phyloP scores from a whole-genome alignment of 495 filamentous ascomycete species.

The Xylaria acuta region DNA sequence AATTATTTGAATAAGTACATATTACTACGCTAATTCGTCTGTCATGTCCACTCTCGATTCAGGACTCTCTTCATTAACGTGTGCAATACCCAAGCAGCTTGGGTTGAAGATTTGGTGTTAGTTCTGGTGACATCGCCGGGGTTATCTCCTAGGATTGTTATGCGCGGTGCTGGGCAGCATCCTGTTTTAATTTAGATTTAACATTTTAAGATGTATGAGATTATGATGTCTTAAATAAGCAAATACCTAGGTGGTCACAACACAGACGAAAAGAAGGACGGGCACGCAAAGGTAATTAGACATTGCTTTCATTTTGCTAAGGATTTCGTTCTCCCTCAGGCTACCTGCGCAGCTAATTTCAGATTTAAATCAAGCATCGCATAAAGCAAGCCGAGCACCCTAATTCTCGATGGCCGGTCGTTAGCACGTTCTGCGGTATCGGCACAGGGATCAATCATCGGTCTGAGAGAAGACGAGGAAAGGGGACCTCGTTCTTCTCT shows the following conservation, averaged over 20 bases:
- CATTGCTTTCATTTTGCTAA: conserved; percentile 11
- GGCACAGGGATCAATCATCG: background rate
- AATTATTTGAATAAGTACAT: background rate
- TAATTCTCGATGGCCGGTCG: background rate
- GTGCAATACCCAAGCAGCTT: too few species aligned
- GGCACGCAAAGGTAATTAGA: conserved; percentile 14
- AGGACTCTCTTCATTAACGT: background rate
- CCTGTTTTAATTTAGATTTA: background rate
- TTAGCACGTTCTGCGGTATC: background rate
- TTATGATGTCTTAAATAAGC: background rate
- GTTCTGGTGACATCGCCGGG: background rate
- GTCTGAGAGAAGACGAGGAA: background rate
- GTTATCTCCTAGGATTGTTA: background rate
- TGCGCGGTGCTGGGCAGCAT: background rate
- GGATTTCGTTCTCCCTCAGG: conserved; percentile 2
- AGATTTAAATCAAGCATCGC: background rate
- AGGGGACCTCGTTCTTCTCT: background rate
- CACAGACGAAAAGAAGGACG: background rate
- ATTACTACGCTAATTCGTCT: background rate
- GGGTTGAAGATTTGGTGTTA: background rate
- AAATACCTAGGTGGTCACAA: background rate
- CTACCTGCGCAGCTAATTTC: conserved; percentile 10
- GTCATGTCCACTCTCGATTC: background rate
- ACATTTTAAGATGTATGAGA: background rate
- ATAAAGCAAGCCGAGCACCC: background rate